These are phyloP conservation scores for Fusarium domesticum DNA, from an alignment of 2,329 filamentous ascomycete genomes.

Conservation along the genomic window DNA sequence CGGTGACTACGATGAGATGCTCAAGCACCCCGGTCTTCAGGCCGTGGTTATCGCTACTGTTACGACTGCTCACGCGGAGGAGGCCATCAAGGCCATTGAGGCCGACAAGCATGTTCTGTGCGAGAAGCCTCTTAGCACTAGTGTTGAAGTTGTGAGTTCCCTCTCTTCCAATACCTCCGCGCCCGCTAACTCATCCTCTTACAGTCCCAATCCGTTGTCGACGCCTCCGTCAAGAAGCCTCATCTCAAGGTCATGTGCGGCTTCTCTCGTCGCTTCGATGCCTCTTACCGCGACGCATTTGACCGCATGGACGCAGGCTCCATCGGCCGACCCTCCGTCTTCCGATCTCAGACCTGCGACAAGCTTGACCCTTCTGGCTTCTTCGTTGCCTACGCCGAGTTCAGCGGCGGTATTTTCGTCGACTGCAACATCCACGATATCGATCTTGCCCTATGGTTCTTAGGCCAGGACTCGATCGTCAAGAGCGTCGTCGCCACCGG, in stretches of 20 bases:
- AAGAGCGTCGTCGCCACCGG: slow-evolving; percentile 33
- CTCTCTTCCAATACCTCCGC: background rate
- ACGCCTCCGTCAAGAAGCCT: slow-evolving; percentile 53
- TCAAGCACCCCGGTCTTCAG: slow-evolving; percentile 28
- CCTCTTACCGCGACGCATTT: slow-evolving; percentile 61
- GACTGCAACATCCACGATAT: slow-evolving; percentile 72
- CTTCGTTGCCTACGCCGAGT: slow-evolving; percentile 65
- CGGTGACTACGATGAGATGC: slow-evolving; percentile 27
- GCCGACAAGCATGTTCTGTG: slow-evolving; percentile 28
- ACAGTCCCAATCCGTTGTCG: slow-evolving; percentile 58
- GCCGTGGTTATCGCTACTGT: slow-evolving; percentile 27
- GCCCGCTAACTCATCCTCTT: slow-evolving; percentile 1
- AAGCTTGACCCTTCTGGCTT: slow-evolving; percentile 64
- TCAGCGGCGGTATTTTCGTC: slow-evolving; percentile 66
- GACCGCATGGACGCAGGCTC: slow-evolving; percentile 48
- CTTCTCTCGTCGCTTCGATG: slow-evolving; percentile 52
- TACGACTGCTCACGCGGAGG: slow-evolving; percentile 27
- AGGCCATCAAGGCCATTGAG: slow-evolving; percentile 28
- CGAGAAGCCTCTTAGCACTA: slow-evolving; percentile 28
- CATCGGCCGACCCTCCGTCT: slow-evolving; percentile 59
- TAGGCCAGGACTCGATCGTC: slow-evolving; percentile 32
- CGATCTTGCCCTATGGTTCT: slow-evolving; percentile 35
- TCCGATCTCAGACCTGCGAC: slow-evolving; percentile 67
- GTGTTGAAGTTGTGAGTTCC: slow-evolving; percentile 50
- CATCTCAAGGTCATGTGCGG: slow-evolving; percentile 60